Conservation (phyloP, 2,329 filamentous ascomycete species). For the Cytospora paraplurivora region DNA sequence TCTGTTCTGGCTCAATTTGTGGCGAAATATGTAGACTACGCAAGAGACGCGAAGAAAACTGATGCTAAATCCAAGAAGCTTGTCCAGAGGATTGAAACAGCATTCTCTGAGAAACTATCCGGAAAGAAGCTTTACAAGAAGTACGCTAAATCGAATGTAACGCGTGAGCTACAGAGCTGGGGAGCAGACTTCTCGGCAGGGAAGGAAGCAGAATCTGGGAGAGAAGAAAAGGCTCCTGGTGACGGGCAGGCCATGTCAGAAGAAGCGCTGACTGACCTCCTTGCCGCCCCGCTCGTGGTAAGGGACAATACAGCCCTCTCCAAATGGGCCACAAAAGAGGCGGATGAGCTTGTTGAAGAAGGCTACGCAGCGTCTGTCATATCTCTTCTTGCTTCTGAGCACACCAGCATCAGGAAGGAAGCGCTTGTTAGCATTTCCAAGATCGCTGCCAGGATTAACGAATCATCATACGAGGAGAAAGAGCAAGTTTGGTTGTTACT, state of each 20-base stretch:
- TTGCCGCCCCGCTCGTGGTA: constrained; percentile 51
- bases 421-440: constrained; percentile 70
- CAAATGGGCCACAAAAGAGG: constrained; percentile 74
- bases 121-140: constrained; percentile 26
- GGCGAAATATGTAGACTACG: constrained; percentile 56
- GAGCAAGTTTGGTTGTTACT: constrained; percentile 79
- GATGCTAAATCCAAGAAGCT: constrained; percentile 21
- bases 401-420: constrained; percentile 77
- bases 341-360: constrained; percentile 78
- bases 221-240: constrained; percentile 33
- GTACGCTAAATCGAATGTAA: constrained; percentile 16
- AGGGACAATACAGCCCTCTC: constrained; percentile 56
- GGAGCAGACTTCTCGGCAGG: constrained; percentile 27
- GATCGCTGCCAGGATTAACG: constrained; percentile 62
- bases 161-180: constrained; percentile 27
- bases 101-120: constrained; percentile 22
- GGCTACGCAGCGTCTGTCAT: constrained; percentile 71
- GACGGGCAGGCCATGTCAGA: constrained; percentile 24
- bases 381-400: constrained; percentile 72
- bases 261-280: constrained; percentile 53
- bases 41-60: constrained; percentile 53
- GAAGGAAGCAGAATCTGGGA: constrained; percentile 24
- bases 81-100: constrained; percentile 17
- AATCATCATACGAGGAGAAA: constrained; percentile 73
- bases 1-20: constrained; percentile 59